Percentiles rank a stretch among this genome's conserved stretches.
Conservation (phyloP, 306 rosid genomes). For the Malus asiatica region DNA sequence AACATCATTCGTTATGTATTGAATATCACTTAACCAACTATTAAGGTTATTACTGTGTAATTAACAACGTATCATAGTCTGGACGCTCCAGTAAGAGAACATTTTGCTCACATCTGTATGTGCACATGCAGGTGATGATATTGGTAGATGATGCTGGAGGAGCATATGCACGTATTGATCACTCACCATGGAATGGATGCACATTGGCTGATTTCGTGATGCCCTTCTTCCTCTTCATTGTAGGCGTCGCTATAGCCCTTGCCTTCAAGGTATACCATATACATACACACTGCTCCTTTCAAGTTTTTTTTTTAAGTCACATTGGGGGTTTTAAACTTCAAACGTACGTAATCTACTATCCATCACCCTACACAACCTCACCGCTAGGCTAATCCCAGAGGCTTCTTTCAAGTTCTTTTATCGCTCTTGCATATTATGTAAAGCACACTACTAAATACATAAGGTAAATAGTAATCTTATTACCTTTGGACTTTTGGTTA, state of each 20-base stretch:
- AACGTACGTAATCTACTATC: too few species aligned
- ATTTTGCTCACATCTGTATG: neutral
- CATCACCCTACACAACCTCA: too few species aligned
- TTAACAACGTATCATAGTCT: neutral
- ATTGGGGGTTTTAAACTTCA: too few species aligned
- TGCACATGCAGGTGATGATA: slow-evolving; percentile 55
- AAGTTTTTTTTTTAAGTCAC: too few species aligned
- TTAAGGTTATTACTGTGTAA: too few species aligned
- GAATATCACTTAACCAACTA: too few species aligned
- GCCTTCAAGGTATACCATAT: slow-evolving; percentile 54
- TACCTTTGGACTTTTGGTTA: too few species aligned
- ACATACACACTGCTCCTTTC: neutral
- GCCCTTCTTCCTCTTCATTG: slow-evolving; percentile 95
- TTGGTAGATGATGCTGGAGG: slow-evolving; percentile 85
- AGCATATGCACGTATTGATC: slow-evolving; percentile 70
- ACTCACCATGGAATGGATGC: slow-evolving; percentile 95
- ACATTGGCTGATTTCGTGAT: slow-evolving; percentile 84
- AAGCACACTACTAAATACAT: neutral
- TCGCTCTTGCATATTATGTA: neutral
- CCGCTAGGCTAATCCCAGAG: too few species aligned
- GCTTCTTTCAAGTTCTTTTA: neutral
- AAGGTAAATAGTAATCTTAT: neutral
- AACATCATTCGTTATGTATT: neutral
- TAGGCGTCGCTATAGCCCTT: slow-evolving; percentile 85
- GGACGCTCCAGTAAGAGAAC: neutral